phyloP scores from a whole-genome alignment of 2,329 filamentous ascomycete species.

The Colletotrichum coccodes region DNA sequence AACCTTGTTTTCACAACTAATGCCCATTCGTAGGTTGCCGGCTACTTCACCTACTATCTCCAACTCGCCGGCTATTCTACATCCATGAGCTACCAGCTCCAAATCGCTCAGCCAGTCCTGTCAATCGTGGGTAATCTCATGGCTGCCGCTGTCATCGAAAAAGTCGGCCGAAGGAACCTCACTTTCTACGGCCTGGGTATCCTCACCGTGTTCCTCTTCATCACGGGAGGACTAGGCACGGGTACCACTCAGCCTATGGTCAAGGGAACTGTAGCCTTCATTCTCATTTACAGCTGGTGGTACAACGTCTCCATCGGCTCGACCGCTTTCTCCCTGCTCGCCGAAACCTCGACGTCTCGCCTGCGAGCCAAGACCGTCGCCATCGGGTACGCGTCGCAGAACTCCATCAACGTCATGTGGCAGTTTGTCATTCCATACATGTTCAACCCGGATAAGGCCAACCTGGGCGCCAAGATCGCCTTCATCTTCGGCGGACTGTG shows the following conservation, averaged over 20 bases:
- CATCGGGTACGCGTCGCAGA: conserved; percentile 47
- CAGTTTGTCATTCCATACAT: conserved; percentile 36
- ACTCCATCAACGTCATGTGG: conserved; percentile 35
- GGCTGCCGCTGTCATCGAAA: conserved; percentile 50
- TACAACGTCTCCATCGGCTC: conserved; percentile 54
- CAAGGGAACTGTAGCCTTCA: conserved; percentile 45
- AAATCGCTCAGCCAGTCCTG: conserved; percentile 50
- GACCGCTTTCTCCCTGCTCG: conserved; percentile 49
- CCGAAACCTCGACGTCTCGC: conserved; percentile 48
- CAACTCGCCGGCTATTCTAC: conserved; percentile 53
- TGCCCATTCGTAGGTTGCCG: conserved; percentile 4
- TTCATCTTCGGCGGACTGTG: conserved; percentile 51
- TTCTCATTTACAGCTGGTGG: conserved; percentile 49
- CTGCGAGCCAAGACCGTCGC: conserved; percentile 52
- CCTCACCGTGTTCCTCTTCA: conserved; percentile 51
- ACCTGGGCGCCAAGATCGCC: conserved; percentile 50
- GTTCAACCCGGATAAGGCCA: conserved; percentile 38
- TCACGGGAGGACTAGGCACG: conserved; percentile 48
- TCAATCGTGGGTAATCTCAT: conserved; percentile 52
- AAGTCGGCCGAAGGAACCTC: conserved; percentile 46
- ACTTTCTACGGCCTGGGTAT: conserved; percentile 47
- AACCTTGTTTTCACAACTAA: background rate
- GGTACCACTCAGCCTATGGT: conserved; percentile 35
- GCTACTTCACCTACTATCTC: conserved; percentile 47
- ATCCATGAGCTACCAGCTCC: conserved; percentile 46